phyloP scores from a whole-genome alignment of 2,329 filamentous ascomycete genomes.

The Paracamarosporium sp. region DNA sequence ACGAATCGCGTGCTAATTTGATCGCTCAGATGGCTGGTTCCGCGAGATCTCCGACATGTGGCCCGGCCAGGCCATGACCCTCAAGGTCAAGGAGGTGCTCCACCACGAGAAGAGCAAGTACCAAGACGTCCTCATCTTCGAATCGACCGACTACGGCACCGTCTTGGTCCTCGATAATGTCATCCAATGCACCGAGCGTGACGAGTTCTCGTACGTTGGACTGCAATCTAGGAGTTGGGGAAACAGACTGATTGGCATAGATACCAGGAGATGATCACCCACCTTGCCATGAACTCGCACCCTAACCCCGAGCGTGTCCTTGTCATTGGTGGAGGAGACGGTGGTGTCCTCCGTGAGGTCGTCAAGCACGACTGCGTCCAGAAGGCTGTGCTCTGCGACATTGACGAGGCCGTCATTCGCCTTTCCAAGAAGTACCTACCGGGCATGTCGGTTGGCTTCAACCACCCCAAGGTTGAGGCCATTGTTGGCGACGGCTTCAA shows the following conservation, averaged over 20 bases:
- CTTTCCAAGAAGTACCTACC: constrained; percentile 98
- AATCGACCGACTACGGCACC: constrained; percentile 95
- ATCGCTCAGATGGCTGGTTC: constrained; percentile 93
- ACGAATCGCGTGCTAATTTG: constrained; percentile 6
- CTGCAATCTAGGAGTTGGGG: not conserved
- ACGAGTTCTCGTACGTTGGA: constrained; percentile 82
- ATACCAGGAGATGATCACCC: constrained; percentile 99
- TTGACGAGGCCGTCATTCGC: constrained; percentile 98
- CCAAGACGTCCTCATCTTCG: constrained; percentile 98
- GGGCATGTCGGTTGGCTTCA: constrained; percentile 89
- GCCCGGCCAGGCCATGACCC: constrained; percentile 98
- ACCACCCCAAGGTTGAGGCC: constrained; percentile 90
- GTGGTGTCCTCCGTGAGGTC: constrained; percentile 95
- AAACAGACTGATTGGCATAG: constrained; percentile 41
- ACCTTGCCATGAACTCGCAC: constrained; percentile 98
- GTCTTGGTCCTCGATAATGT: constrained; percentile 98
- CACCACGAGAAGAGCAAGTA: constrained; percentile 99
- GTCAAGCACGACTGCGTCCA: constrained; percentile 99
- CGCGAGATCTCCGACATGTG: constrained; percentile 98
- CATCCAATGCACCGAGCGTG: constrained; percentile 97
- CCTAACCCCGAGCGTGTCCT: constrained; percentile 98
- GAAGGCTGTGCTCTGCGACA: constrained; percentile 96
- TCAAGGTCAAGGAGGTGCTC: constrained; percentile 87
- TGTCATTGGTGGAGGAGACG: constrained; percentile 97
- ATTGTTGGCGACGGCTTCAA: constrained; percentile 98